Base-by-base conservation (phyloP, 495 filamentous ascomycete genomes). In the Podospora conica region DNA sequence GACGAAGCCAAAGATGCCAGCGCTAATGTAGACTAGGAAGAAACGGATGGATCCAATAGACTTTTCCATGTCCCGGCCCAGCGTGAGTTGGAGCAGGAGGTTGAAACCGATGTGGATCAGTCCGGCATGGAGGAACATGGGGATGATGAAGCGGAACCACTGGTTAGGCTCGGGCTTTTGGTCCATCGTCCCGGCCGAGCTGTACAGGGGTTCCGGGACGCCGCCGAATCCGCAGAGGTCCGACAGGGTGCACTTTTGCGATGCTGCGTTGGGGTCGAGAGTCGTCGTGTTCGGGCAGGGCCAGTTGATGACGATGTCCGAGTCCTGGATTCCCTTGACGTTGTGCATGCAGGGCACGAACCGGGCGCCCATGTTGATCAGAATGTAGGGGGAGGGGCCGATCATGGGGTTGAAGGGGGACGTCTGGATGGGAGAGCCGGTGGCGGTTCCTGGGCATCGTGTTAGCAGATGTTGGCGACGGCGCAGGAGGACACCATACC, bases 361-460 rank as follows among this genome's bases (percentile, higher is more conserved):
- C 25, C 94, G 86, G 33, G 94, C 91, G 65, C 95, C 95, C 92
- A 98, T 96, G 73, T 95, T 96, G 76, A 98, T 96, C 68, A 95
- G 87, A 28, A 98, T 84, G 69, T 91, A 91, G 4, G 89, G 83
- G 3, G 93, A 96, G 3, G 95, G 95, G 0, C 95, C 95, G 73
- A 98, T 96, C 91, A 98, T 96, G 55, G 90, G 90, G 76, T 98
- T 98, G 80, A 98, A 93, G 11, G 80, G 79, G 5, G 95, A 96
- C 25, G 87, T 96, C 76, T 90, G 85, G 71, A 98, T 97, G 11
- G 93, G 92, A 2, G 87, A 87, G 60, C 85, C 85, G 5, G 90
- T 93, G 0, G 89, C 77, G 53, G 82, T 74, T 10, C 77, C 86
- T 74, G 56, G 27, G 75, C 11, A 76, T 82, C 29, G 48, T 81